phyloP scores from a whole-genome alignment of 768 basidiomycete genomes.

The Auriscalpium vulgare region DNA sequence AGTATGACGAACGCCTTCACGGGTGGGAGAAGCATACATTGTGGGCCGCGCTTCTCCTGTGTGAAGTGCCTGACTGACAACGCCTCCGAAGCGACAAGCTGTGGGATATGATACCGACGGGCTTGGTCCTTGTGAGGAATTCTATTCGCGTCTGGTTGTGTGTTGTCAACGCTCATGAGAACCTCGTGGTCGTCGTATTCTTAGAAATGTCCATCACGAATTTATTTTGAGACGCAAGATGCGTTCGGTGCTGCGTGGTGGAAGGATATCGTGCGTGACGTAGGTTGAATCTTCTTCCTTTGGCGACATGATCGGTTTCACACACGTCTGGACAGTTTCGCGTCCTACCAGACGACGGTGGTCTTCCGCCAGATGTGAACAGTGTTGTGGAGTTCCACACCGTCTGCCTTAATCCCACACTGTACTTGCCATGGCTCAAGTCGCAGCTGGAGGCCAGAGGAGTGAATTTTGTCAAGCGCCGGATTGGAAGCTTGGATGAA shows the following conservation, averaged over 20 bases:
- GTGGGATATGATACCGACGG: constrained; percentile 39
- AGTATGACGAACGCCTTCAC: constrained; percentile 24
- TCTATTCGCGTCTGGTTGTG: too few species aligned
- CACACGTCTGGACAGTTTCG: constrained; percentile 2
- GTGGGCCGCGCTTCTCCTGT: constrained; percentile 23
- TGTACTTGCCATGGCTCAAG: constrained; percentile 44
- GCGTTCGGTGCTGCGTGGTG: constrained; percentile 28
- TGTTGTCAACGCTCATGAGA: not conserved
- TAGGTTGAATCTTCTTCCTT: constrained; percentile 14
- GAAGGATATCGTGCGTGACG: constrained; percentile 31
- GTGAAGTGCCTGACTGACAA: not conserved
- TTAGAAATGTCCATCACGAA: constrained; percentile 30
- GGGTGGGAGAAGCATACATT: constrained; percentile 35
- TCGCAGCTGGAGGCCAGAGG: constrained; percentile 29
- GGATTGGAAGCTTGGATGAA: constrained; percentile 38
- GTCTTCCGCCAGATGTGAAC: constrained; percentile 25
- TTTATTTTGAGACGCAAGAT: constrained; percentile 22
- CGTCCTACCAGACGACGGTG: constrained; percentile 23
- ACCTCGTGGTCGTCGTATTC: not conserved
- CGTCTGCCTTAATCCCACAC: constrained; percentile 40
- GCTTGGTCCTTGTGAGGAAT: constrained; percentile 30
- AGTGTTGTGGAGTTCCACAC: constrained; percentile 38
- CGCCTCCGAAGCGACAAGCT: constrained; percentile 30
- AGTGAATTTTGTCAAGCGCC: constrained; percentile 35
- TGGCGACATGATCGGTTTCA: not conserved